Evolutionary conservation across 1,284 basidiomycete species (phyloP).

Genomic region (Afroboletus lepidellus): DNA sequence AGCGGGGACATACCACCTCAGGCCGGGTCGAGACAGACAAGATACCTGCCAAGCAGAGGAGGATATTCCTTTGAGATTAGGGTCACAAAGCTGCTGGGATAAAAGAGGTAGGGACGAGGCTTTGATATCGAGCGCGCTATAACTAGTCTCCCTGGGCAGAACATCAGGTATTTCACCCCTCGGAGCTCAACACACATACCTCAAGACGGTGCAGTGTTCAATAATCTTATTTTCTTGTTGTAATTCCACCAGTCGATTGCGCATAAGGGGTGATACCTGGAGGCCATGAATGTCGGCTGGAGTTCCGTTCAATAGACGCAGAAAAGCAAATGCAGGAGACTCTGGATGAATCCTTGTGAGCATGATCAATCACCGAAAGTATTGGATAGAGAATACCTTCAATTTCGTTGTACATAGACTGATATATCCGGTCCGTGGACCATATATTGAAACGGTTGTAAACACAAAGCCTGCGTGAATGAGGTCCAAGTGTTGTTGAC

Average conservation of each 20-base stretch:
- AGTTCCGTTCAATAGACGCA: slow-evolving; percentile 65
- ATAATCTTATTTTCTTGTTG: slow-evolving; percentile 44
- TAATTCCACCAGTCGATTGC: slow-evolving; percentile 48
- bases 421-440: slow-evolving; percentile 78
- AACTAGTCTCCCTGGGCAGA: slow-evolving; percentile 24
- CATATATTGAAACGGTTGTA: slow-evolving; percentile 88
- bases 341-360: slow-evolving; percentile 28
- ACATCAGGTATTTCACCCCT: slow-evolving; percentile 8
- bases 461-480: slow-evolving; percentile 62
- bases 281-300: slow-evolving; percentile 65
- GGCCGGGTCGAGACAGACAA: slow-evolving; percentile 74
- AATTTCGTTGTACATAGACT: slow-evolving; percentile 60
- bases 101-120: slow-evolving; percentile 35
- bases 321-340: slow-evolving; percentile 69
- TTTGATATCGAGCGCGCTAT: slow-evolving; percentile 19
- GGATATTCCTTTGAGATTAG: slow-evolving; percentile 63
- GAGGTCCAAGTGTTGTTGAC: slow-evolving; percentile 52
- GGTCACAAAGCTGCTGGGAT: slow-evolving; percentile 41
- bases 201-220: slow-evolving; percentile 46
- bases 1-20: slow-evolving; percentile 81
- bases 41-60: slow-evolving; percentile 67
- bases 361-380: neutral
- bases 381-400: slow-evolving; percentile 43
- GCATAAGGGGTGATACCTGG: slow-evolving; percentile 57
- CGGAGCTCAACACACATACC: slow-evolving; percentile 40